Percentiles rank a stretch among this genome's conserved stretches.
phyloP scores from a whole-genome alignment of 345 rosid species.

The Gossypium ekmanianum region DNA sequence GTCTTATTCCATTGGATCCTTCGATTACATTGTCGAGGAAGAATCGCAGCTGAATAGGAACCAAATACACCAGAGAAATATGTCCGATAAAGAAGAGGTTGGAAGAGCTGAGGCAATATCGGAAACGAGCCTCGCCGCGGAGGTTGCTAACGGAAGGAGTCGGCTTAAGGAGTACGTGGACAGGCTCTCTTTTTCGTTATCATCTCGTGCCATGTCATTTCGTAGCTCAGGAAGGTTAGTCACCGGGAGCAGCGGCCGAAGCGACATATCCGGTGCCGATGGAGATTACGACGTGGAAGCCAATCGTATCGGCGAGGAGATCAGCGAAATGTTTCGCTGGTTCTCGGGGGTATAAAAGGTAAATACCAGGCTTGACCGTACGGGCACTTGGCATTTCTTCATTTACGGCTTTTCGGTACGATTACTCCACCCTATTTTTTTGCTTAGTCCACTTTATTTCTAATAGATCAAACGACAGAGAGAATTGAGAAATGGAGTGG shows the following conservation, averaged over 20 bases:
- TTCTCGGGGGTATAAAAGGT: not conserved
- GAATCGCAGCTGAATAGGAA: slow-evolving; percentile 52
- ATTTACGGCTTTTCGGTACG: not conserved
- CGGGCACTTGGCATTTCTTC: not conserved
- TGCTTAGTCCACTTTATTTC: slow-evolving; percentile 18
- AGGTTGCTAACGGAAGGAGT: slow-evolving; percentile 57
- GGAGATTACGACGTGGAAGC: slow-evolving; percentile 70
- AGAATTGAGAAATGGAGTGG: slow-evolving; percentile 13
- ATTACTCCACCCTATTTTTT: not conserved
- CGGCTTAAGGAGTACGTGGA: slow-evolving; percentile 90
- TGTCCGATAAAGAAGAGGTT: slow-evolving; percentile 52
- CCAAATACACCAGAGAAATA: slow-evolving; percentile 40
- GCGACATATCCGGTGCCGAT: slow-evolving; percentile 30
- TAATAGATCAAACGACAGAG: not conserved
- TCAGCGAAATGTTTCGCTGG: slow-evolving; percentile 38
- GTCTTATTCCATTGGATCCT: slow-evolving; percentile 80
- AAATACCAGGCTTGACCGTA: not conserved
- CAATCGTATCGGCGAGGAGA: slow-evolving; percentile 70
- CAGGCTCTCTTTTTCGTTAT: slow-evolving; percentile 56
- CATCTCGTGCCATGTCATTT: slow-evolving; percentile 68
- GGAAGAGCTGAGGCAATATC: slow-evolving; percentile 22
- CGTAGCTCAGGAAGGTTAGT: slow-evolving; percentile 78
- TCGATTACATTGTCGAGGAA: slow-evolving; percentile 73
- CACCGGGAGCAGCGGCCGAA: slow-evolving; percentile 78
- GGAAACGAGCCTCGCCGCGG: slow-evolving; percentile 50